These are phyloP conservation scores for Podosphaera aphanis DNA, from an alignment of 2,329 filamentous ascomycete genomes.

Conservation along the genomic window DNA sequence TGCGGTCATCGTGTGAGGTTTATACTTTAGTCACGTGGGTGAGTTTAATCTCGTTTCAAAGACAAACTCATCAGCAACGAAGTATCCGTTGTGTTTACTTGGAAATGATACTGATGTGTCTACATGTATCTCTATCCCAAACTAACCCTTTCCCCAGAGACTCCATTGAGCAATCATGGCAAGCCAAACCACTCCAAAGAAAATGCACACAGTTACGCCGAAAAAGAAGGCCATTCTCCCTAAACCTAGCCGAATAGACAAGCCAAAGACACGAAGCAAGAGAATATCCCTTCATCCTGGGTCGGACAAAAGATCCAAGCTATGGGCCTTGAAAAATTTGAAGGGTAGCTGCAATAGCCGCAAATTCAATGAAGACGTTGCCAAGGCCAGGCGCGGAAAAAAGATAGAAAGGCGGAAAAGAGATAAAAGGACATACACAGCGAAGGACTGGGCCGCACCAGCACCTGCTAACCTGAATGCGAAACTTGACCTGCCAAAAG, in stretches of 20 bases:
- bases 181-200: background rate
- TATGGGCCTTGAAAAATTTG: background rate
- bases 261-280: background rate
- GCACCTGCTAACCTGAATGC: conserved; percentile 14
- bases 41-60: background rate
- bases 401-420: conserved; percentile 12
- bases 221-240: background rate
- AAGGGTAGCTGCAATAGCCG: no score
- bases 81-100: no score
- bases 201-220: background rate
- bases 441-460: conserved; percentile 12
- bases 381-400: conserved; percentile 8
- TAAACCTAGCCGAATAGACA: background rate
- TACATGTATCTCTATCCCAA: no score
- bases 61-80: background rate
- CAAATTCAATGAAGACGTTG: background rate
- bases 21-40: background rate
- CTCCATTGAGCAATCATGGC: background rate
- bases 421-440: conserved; percentile 11
- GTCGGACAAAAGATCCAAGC: background rate
- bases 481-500: conserved; percentile 13
- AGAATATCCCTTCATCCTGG: background rate
- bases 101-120: no score
- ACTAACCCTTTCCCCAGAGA: background rate
- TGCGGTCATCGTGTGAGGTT: no score